Evolutionary conservation across 176 grass and related monocot species (phyloP), one percentile per base, ranked within the genome.

Genomic region (Stipa capillata): DNA sequence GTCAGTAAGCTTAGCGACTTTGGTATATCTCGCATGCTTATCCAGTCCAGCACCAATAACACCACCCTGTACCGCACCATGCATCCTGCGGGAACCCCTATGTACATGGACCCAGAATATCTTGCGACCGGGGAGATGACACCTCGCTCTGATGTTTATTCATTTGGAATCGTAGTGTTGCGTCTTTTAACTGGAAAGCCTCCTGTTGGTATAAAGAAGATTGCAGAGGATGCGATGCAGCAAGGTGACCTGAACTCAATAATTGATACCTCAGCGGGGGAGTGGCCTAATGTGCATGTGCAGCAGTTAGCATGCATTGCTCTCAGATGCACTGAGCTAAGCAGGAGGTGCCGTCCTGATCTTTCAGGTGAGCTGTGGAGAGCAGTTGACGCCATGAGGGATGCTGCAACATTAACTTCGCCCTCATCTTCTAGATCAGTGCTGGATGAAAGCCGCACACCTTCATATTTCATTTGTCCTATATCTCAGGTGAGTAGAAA

Each of bases 61-160:
- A 82, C 85, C 1, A 76, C 16, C 72, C 16, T 87, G 51, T 87
- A 87, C 48, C 78, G 8, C 33, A 87, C 72, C 85, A 87, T 82
- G 72, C 62, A 87, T 77, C 78, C 78, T 61, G 36, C 51, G 50
- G 85, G 85, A 70, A 87, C 85, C 34, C 63, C 56, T 15, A 10
- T 51, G 14, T 82, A 87, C 71, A 82, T 87, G 85, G 85, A 82
- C 62, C 85, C 85, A 20, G 72, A 87, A 82, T 87, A 82, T 61
- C 65, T 87, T 35, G 51, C 85, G 25, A 87, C 79, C 1, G 72
- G 79, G 50, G 85, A 82, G 54, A 16, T 87, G 79, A 87, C 85
- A 77, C 79, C 79, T 61, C 85, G 68, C 13, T 82, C 85, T 0
- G 72, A 87, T 76, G 64, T 82, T 25, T 87, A 87, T 82, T 82